These are phyloP conservation scores for Rhododendron mucronatum DNA, from an alignment of 148 eudicot species.

Conservation along the genomic window DNA sequence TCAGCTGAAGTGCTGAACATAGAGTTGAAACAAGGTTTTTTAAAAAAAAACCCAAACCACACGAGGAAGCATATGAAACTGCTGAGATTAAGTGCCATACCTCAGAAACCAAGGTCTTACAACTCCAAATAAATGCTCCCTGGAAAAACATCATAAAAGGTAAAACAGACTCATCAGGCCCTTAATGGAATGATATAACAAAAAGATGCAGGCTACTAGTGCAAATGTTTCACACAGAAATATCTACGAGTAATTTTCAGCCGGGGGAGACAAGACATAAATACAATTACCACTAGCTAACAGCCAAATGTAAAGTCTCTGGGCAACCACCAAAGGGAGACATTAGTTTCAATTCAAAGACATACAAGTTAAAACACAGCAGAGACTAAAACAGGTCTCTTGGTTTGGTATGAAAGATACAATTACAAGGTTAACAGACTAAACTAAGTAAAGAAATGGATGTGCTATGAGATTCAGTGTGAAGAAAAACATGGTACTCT, in stretches of 20 bases:
- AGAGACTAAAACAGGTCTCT: not conserved
- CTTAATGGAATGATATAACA: not conserved
- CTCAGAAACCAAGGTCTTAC: conserved; percentile 90
- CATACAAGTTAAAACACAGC: not conserved
- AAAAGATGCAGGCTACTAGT: conserved; percentile 1
- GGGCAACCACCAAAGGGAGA: not conserved
- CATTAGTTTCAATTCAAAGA: not conserved
- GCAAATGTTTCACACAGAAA: not conserved
- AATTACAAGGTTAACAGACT: not conserved
- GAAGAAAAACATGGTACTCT: not conserved
- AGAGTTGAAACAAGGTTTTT: not conserved
- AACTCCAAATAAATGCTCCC: conserved; percentile 98
- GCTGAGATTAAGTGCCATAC: conserved; percentile 30
- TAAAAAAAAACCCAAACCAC: not conserved
- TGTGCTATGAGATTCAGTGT: not conserved
- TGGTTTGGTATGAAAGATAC: not conserved
- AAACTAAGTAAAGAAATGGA: not conserved
- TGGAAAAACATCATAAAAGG: conserved; percentile 24
- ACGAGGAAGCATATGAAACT: not conserved
- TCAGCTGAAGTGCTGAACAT: not conserved
- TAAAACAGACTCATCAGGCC: conserved; percentile 8
- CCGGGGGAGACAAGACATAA: not conserved
- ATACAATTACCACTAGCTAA: not conserved
- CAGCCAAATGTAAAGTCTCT: not conserved
- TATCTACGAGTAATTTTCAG: conserved; percentile 1